Base-by-base conservation (phyloP, 768 basidiomycete species). In the Calocera cornea region DNA sequence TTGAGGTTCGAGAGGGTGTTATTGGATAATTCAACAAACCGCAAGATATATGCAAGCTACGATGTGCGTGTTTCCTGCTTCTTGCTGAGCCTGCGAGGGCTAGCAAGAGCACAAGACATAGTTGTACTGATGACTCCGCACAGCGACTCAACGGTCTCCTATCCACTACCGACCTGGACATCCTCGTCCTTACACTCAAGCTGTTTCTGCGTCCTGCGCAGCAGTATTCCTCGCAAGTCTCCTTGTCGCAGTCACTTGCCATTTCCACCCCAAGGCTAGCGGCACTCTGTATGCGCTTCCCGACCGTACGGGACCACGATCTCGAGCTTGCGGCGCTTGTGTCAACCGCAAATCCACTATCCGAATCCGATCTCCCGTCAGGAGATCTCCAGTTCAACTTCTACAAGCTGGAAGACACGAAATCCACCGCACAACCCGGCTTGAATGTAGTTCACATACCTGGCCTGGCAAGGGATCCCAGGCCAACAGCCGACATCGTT, bases 11-110 rank as follows among this genome's bases (percentile, higher is more conserved):
- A 93, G 79, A 84, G 90, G 69, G 78, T 98, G 41, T 79, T 99
- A 65, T 80, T 99, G 73, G 97, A 98, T 79, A 97, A 97, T 76
- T 95, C 94, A 60, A 99, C 97, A 41, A 98, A 95, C 75, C 82
- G 97, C 73, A 98, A 97, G 80, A 90, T 94, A 68, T 99, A 88
- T 78, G 87, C 85, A 69, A 95, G 93, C 2, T 99, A 97, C 77
- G 97, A 99, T 76, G 95, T 98, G 78, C 78, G 93, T 80, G n/a
- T 60, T 65, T 29, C 66, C 44, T 67, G 41, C 36, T 24, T 69
- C 63, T 66, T 44, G 66, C 47, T 68, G 38, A 50, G 65, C 24
- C 64, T 54, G 67, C 24, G 12, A 8, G 49, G 60, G 31, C 11
- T 11, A 14, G 64, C 7, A 19, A 17, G 64, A n/a, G 69, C 63